Base-by-base conservation (phyloP, 1,284 basidiomycete species). In the Ustilago trichophora region DNA sequence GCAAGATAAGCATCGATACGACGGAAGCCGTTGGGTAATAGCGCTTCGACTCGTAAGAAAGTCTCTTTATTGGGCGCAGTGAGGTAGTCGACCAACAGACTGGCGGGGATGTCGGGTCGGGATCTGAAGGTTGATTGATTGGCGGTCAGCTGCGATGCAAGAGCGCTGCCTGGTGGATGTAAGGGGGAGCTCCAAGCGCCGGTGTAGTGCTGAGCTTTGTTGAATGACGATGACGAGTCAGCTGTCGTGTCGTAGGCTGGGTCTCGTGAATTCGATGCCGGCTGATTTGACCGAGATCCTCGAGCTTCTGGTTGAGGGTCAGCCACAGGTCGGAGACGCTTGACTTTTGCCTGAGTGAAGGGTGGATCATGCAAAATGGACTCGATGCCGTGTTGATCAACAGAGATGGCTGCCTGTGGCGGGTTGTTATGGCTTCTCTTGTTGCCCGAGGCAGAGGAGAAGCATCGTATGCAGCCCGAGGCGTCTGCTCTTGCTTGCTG, bases 1-100 rank as follows among this genome's bases (percentile, higher is more conserved):
- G 58, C 33, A 19, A 68, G 35, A 25, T 68, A 68, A 0, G 65
- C 65, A 33, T 68, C 65, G 24, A 63, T 48, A 31, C 43, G 43
- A 13, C 42, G 46, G n/a, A 62, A 46, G 21, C 32, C 40, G 3
- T 49, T 12, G 4, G 54, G 50, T 1, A 68, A 45, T 22, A 54
- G 40, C 7, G 40, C 26, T 38, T 41, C 51, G 37, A 62, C 31
- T 2, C 25, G 26, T 5, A 47, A 36, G 15, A 50, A 57, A 3
- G 31, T 18, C 3, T 48, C 21, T 8, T 25, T 25, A 15, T 51
- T 51, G 16, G 49, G 35, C 16, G 49, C 38, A 12, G 49, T 62
- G n/a, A 68, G 58, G 21, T 29, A 62, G 24, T 58, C 46, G 18
- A 54, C 22, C 1, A 68, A 50, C 3, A 64, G 60, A 18, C 15